Conservation (phyloP, 2,329 filamentous ascomycete species). For the Ascosphaera aggregata region DNA sequence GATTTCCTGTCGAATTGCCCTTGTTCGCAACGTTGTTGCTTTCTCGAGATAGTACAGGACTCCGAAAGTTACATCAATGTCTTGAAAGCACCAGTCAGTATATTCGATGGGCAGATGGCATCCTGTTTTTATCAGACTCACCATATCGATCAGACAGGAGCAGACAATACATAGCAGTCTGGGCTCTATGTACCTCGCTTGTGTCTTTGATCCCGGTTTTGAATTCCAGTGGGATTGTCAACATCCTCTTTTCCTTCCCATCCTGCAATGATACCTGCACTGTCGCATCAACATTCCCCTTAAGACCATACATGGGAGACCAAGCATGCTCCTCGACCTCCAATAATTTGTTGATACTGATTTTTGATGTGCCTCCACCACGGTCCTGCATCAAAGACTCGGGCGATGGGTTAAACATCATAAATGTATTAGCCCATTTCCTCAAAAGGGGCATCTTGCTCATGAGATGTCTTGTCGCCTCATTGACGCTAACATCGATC, state of each 20-base stretch:
- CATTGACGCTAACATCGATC: constrained; percentile 49
- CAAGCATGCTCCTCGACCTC: constrained; percentile 96
- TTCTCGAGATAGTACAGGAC: constrained; percentile 90
- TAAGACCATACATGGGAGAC: constrained; percentile 93
- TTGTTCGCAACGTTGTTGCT: constrained; percentile 64
- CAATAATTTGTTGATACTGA: constrained; percentile 81
- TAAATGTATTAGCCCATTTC: constrained; percentile 63
- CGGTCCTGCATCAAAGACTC: constrained; percentile 58
- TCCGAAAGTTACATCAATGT: constrained; percentile 74
- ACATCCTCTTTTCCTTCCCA: constrained; percentile 36
- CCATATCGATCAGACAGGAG: constrained; percentile 78
- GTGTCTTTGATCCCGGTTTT: constrained; percentile 73
- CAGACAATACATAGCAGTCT: constrained; percentile 85
- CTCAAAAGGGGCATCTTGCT: constrained; percentile 65
- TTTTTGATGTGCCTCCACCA: constrained; percentile 48
- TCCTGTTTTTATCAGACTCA: constrained; percentile 11
- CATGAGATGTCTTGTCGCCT: constrained; percentile 56
- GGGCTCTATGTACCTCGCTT: constrained; percentile 64
- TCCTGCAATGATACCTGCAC: constrained; percentile 70
- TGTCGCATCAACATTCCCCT: constrained; percentile 94
- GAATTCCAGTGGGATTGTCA: constrained; percentile 83
- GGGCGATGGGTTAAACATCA: constrained; percentile 42
- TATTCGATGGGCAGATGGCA: neutral
- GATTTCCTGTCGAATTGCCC: constrained; percentile 65
- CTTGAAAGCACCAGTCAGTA: constrained; percentile 16